Evolutionary conservation across 148 eudicot genomes (phyloP), one percentile per base, ranked within the genome.

Genomic region (Chenopodium quinoa): DNA sequence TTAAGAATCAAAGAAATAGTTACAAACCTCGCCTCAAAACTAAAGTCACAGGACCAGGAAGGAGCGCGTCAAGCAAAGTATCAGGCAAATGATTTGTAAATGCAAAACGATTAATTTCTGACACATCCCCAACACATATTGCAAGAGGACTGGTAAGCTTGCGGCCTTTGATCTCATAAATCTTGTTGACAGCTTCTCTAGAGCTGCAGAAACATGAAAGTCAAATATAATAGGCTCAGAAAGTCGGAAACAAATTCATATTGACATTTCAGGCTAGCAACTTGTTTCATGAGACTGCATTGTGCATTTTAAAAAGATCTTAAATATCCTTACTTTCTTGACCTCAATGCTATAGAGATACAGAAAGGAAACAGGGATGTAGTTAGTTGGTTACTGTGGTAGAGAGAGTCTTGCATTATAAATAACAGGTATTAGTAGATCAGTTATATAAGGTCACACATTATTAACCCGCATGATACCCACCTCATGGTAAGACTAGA

Each of bases 21-120:
- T 3, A 83, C 86, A 79, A 79, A 96, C 99, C 99, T 93, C 98
- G 88, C 79, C 70, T 88, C 78, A 93, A 87, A 71, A 93, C 93
- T 75, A 93, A 86, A 73, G 99, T 96, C 47, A 96, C 97, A 19
- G 99, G 99, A 46, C 99, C 99, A 16, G 99, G 99, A 79, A 96
- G 98, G 50, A 96, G 98, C 68, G 84, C 62, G 73, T 90, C 86
- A 40, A 96, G 95, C 88, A 96, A 86, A 32, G 92, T 88, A 71
- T 64, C 88, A 20, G 99, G 98, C 80, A 96, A 86, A 87, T 92
- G 93, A 78, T 88, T 85, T 0, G 97, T 94, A 19, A 83, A 86
- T 64, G 99, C 98, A 86, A 89, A 96, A 13, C 91, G 89, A 56
- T 75, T 77, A 80, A 93, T 90, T 77, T 93, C 97, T 69, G 80